phyloP scores from a whole-genome alignment of 139 green algal species.

The Limnomonas spitsbergensis region DNA sequence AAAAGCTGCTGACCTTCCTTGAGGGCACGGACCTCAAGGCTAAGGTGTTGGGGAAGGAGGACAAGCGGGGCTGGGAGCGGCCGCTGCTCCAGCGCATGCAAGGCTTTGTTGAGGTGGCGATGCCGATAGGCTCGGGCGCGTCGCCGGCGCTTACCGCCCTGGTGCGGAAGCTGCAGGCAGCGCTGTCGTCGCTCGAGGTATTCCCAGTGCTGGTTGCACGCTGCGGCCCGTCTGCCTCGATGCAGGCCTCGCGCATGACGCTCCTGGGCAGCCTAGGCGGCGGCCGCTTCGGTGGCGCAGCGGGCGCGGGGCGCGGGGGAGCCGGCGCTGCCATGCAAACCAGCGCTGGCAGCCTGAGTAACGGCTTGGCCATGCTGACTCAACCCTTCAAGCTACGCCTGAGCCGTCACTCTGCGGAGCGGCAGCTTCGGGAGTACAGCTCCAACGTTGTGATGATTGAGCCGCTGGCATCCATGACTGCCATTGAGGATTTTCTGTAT shows the following conservation, averaged over 20 bases:
- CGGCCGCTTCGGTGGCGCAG: slow-evolving; percentile 18
- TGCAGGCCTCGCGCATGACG: slow-evolving; percentile 16
- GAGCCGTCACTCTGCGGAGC: slow-evolving; percentile 33
- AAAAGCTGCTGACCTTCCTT: slow-evolving; percentile 69
- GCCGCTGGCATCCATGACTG: slow-evolving; percentile 85
- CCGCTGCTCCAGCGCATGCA: slow-evolving; percentile 58
- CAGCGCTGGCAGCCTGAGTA: slow-evolving; percentile 47
- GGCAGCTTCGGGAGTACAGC: slow-evolving; percentile 75
- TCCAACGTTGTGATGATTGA: slow-evolving; percentile 92
- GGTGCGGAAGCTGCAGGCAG: slow-evolving; percentile 75
- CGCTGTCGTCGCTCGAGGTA: slow-evolving; percentile 67
- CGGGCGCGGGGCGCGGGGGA: slow-evolving; percentile 10
- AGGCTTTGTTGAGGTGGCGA: slow-evolving; percentile 48
- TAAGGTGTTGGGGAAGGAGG: not conserved
- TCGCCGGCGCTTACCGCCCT: slow-evolving; percentile 55
- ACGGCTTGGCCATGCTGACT: slow-evolving; percentile 70
- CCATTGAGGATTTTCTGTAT: slow-evolving; percentile 96
- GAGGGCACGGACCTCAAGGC: slow-evolving; percentile 34
- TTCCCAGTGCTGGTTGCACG: slow-evolving; percentile 67
- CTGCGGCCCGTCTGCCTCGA: not conserved
- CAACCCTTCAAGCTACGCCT: slow-evolving; percentile 93
- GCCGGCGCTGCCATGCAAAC: slow-evolving; percentile 1
- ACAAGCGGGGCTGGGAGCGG: slow-evolving; percentile 16
- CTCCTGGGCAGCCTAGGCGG: not conserved
- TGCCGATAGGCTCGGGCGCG: slow-evolving; percentile 24